Evolutionary conservation across 495 filamentous ascomycete genomes (phyloP).

Genomic region (Xylaria curta): DNA sequence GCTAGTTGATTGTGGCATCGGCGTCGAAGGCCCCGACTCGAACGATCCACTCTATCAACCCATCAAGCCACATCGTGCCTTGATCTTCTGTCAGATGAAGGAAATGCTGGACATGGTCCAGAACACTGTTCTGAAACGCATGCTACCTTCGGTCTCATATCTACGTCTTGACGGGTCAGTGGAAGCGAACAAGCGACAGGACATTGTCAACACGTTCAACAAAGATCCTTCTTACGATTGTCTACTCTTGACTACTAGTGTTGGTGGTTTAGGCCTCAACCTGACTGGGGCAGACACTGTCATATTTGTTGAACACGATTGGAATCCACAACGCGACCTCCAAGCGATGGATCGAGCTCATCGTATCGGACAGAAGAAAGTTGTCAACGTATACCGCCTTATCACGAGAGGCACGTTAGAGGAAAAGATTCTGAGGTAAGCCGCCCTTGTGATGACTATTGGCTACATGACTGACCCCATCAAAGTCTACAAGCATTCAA

Average conservation of each 20-base stretch:
- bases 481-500: constrained; percentile 96
- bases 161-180: constrained; percentile 91
- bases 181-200: constrained; percentile 87
- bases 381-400: constrained; percentile 98
- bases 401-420: constrained; percentile 95
- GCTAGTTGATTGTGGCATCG: constrained; percentile 94
- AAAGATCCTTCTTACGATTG: constrained; percentile 95
- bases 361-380: constrained; percentile 98
- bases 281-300: constrained; percentile 97
- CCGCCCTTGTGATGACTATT: constrained; percentile 20
- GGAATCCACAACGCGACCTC: constrained; percentile 98
- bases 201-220: constrained; percentile 98
- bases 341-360: constrained; percentile 99
- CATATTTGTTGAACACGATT: constrained; percentile 99
- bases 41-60: constrained; percentile 67
- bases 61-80: constrained; percentile 91
- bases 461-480: constrained; percentile 13
- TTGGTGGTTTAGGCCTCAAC: constrained; percentile 93
- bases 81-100: constrained; percentile 99
- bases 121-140: constrained; percentile 81
- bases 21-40: constrained; percentile 71
- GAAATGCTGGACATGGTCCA: constrained; percentile 99
- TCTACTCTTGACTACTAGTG: constrained; percentile 88
- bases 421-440: constrained; percentile 84
- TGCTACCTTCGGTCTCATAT: constrained; percentile 86